Base-by-base conservation (phyloP, 768 basidiomycete genomes). In the Termitomyces bulborhizus region DNA sequence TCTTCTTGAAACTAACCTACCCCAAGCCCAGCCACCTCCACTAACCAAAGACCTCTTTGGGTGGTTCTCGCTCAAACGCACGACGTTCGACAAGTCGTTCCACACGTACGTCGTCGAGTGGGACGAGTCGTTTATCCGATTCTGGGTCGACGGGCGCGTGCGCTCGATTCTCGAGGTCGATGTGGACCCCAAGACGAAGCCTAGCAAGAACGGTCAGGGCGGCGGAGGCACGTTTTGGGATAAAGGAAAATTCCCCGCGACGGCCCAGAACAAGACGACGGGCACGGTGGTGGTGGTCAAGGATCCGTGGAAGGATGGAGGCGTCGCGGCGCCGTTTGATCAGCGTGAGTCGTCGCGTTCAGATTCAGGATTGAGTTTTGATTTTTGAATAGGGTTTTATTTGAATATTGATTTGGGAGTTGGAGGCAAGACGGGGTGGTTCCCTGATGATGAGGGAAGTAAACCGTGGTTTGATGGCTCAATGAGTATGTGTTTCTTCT, bases 401-500 rank as follows among this genome's bases (percentile, higher is more conserved):
- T 67, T 94, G 21, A 79, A 88, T 48, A 73, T 94, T 53, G 75
- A 86, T 60, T 71, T 94, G 8, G 88, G 85, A 0, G 90, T 76
- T 0, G 93, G 93, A 0, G 91, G 90, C 0, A 93, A 88, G 51
- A 85, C 81, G 57, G 93, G 93, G 24, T 94, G 87, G 88, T 95
- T 94, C 80, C 89, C 89, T 0, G 93, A 96, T 63, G 76, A 74
- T 6, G 71, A 82, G 3, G 90, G 88, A 36, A 75, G 68, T 52
- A 91, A 93, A 67, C 85, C 88, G 15, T 91, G 90, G 90, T 71
- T 85, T 52, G 88, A 92, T 65, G 79, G 76, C 1, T 79, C 79
- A 34, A 60, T 58, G 41, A 78, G 80, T 82, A 61, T 42, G 77
- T 75, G 3, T 46, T 34, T 32, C 6, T 41, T 56, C 45, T 34